Conservation (phyloP, 768 basidiomycete genomes). For the Sistotremastrum suecicum region DNA sequence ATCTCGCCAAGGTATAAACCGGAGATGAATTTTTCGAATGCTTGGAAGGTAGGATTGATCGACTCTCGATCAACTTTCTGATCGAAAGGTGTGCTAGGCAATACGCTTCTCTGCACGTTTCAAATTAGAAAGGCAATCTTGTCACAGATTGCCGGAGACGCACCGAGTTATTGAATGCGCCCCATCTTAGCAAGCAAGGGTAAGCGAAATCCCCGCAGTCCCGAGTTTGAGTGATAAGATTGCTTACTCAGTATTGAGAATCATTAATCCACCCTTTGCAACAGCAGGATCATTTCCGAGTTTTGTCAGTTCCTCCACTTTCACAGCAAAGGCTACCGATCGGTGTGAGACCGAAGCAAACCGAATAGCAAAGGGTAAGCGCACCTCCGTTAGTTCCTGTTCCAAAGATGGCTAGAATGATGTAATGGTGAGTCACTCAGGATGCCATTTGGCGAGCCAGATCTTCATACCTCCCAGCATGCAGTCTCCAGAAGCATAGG, state of each 20-base stretch:
- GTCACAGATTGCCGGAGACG: slow-evolving; percentile 13
- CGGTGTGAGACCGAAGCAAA: not conserved
- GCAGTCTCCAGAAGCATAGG: slow-evolving; percentile 88
- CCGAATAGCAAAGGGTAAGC: slow-evolving; percentile 39
- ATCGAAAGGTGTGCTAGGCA: slow-evolving; percentile 84
- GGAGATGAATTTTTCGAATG: slow-evolving; percentile 96
- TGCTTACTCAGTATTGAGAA: slow-evolving; percentile 71
- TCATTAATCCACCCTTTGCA: slow-evolving; percentile 63
- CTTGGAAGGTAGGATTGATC: slow-evolving; percentile 87
- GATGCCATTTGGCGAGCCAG: not conserved
- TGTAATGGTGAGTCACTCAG: slow-evolving; percentile 1
- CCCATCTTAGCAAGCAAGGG: slow-evolving; percentile 38
- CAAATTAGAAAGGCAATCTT: not conserved
- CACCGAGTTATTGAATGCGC: slow-evolving; percentile 90
- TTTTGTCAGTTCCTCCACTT: slow-evolving; percentile 60
- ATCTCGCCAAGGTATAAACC: slow-evolving; percentile 99
- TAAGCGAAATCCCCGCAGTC: too few species aligned
- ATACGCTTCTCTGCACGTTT: slow-evolving; percentile 48
- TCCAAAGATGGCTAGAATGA: slow-evolving; percentile 70
- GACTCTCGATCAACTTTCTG: slow-evolving; percentile 84
- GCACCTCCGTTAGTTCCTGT: slow-evolving; percentile 83
- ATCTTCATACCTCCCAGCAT: slow-evolving; percentile 38
- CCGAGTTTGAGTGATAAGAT: too few species aligned
- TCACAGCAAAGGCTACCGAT: not conserved
- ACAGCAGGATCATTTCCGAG: slow-evolving; percentile 49